Percentiles rank a stretch among this genome's conserved stretches.
phyloP scores from a whole-genome alignment of 352 stramenopile species.

The Aphanomyces cochlioides region DNA sequence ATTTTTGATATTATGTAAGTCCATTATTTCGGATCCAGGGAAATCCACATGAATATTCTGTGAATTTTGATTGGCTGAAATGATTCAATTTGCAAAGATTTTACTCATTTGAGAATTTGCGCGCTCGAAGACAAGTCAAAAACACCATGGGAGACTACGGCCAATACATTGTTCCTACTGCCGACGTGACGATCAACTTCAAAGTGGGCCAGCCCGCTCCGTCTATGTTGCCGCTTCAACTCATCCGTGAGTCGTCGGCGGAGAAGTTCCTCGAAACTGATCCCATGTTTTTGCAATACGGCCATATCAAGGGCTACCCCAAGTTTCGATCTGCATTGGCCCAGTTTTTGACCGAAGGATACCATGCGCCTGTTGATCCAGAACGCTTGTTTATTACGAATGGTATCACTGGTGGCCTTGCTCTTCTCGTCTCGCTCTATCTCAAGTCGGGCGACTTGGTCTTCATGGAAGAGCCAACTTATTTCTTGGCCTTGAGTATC shows the following conservation, averaged over 20 bases:
- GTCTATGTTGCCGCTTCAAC: slow-evolving; percentile 65
- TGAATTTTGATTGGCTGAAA: slow-evolving; percentile 14
- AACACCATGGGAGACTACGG: slow-evolving; percentile 73
- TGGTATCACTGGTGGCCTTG: slow-evolving; percentile 90
- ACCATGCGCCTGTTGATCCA: slow-evolving; percentile 51
- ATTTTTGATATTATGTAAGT: not conserved
- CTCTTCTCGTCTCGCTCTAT: slow-evolving; percentile 74
- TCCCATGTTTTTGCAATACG: slow-evolving; percentile 66
- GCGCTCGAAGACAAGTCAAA: not conserved
- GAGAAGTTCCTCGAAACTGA: slow-evolving; percentile 58
- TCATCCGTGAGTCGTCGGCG: slow-evolving; percentile 49
- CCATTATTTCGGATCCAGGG: not conserved
- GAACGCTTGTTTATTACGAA: slow-evolving; percentile 82
- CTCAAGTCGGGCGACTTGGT: slow-evolving; percentile 77
- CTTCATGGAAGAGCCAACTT: slow-evolving; percentile 89
- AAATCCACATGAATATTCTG: slow-evolving; percentile 1
- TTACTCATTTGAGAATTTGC: slow-evolving; percentile 1
- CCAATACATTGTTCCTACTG: slow-evolving; percentile 74
- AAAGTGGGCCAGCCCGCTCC: slow-evolving; percentile 75
- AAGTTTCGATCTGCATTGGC: slow-evolving; percentile 68
- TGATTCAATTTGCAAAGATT: not conserved
- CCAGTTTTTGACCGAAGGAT: slow-evolving; percentile 52
- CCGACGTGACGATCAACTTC: slow-evolving; percentile 78
- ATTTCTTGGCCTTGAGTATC: slow-evolving; percentile 90
- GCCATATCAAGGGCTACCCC: slow-evolving; percentile 57